Evolutionary conservation across 169 alveolate genomes (phyloP).

Genomic region (Amoebophrya sp.): DNA sequence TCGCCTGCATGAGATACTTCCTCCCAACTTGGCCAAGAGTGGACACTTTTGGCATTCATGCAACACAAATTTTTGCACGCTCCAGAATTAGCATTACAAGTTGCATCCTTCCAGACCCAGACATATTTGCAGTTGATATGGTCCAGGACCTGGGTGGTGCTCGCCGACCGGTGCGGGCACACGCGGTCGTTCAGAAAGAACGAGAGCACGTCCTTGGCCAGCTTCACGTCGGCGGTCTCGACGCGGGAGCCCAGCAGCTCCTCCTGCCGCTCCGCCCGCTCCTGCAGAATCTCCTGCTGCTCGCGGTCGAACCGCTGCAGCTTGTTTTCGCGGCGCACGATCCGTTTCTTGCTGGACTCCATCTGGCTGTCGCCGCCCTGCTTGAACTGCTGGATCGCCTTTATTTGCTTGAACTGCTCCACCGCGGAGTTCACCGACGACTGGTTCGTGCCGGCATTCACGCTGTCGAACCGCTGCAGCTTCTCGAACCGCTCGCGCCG

Average conservation of each 20-base stretch:
- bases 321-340: neutral
- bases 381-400: neutral
- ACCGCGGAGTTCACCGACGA: neutral
- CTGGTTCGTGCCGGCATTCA: neutral
- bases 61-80: too few species aligned
- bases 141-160: neutral
- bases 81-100: too few species aligned
- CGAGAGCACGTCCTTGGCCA: neutral
- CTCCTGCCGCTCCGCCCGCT: neutral
- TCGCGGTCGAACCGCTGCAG: neutral
- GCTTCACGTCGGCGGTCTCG: neutral
- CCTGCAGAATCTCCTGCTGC: neutral
- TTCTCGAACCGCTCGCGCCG: neutral
- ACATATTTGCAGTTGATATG: too few species aligned
- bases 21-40: too few species aligned
- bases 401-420: neutral
- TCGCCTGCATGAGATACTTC: too few species aligned
- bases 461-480: neutral
- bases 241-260: too few species aligned
- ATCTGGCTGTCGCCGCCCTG: neutral
- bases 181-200: neutral
- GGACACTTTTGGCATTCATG: too few species aligned
- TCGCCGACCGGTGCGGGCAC: neutral
- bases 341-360: neutral
- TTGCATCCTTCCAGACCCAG: too few species aligned